phyloP scores from a whole-genome alignment of 768 basidiomycete genomes.

The Gloeostereum incarnatum region DNA sequence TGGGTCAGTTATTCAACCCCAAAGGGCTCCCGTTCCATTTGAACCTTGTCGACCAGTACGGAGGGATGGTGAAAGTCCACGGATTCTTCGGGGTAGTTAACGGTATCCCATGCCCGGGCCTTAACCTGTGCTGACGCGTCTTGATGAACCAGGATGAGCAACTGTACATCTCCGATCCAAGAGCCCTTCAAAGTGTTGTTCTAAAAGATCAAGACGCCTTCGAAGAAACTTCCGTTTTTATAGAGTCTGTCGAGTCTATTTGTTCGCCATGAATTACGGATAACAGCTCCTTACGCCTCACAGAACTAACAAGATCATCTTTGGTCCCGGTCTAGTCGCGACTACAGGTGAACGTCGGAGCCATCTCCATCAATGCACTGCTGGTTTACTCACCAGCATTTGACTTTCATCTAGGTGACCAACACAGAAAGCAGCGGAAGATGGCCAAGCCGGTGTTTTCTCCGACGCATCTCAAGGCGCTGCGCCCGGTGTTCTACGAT shows the following conservation, averaged over 20 bases:
- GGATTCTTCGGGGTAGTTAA: conserved; percentile 36
- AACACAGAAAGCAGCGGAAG: conserved; percentile 40
- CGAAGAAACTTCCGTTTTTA: conserved; percentile 34
- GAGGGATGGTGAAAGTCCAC: conserved; percentile 33
- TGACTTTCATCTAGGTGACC: conserved; percentile 18
- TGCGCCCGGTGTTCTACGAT: conserved; percentile 34
- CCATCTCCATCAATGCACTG: too few relatives aligned
- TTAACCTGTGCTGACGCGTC: not conserved
- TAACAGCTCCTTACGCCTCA: not conserved
- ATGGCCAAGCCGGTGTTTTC: conserved; percentile 40
- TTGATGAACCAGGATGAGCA: conserved; percentile 28
- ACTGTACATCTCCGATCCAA: conserved; percentile 40
- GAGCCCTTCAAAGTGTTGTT: conserved; percentile 36
- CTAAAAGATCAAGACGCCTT: conserved; percentile 38
- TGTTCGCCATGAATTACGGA: not conserved
- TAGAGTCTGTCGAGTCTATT: conserved; percentile 23
- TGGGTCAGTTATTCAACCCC: conserved; percentile 31
- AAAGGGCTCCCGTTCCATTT: conserved; percentile 34
- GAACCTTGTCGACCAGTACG: conserved; percentile 25
- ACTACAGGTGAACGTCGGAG: conserved; percentile 22
- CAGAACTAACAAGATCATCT: conserved; percentile 34
- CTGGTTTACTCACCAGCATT: not conserved
- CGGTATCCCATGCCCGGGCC: not conserved
- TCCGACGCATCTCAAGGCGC: conserved; percentile 29
- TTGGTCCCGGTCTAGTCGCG: conserved; percentile 37